phyloP scores from a whole-genome alignment of 805 yeast species.

The Candida verbasci region DNA sequence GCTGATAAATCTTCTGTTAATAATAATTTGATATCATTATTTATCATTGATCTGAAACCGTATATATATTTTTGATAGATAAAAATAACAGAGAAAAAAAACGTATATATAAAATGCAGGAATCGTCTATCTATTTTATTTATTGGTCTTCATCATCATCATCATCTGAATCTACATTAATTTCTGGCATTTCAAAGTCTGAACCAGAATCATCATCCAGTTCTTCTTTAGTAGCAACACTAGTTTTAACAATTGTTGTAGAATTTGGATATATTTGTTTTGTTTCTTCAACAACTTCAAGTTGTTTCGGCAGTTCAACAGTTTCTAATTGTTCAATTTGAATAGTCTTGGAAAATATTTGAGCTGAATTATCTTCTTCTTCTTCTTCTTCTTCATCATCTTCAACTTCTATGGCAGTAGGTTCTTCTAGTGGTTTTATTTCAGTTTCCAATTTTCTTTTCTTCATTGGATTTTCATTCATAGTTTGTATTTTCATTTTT shows the following conservation, averaged over 20 bases:
- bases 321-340: constrained; percentile 8
- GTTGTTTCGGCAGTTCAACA: constrained; percentile 2
- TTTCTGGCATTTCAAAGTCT: constrained; percentile 50
- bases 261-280: constrained; percentile 1
- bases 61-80: background rate
- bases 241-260: constrained; percentile 1
- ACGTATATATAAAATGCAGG: background rate
- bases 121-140: background rate
- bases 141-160: constrained; percentile 35
- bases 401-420: background rate
- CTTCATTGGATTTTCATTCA: constrained; percentile 26
- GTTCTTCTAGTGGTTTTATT: background rate
- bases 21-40: constrained; percentile 16
- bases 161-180: constrained; percentile 42
- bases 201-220: constrained; percentile 27
- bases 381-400: background rate
- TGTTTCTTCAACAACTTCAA: constrained; percentile 2
- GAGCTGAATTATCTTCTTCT: constrained; percentile 1
- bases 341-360: constrained; percentile 1
- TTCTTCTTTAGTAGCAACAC: background rate
- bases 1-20: constrained; percentile 47
- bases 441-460: constrained; percentile 9
- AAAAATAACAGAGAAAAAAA: background rate
- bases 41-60: constrained; percentile 6
- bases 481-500: constrained; percentile 18